Percentiles rank a stretch among this genome's conserved stretches.
Conservation (phyloP, 2,329 filamentous ascomycete genomes). For the Fusarium hostae region DNA sequence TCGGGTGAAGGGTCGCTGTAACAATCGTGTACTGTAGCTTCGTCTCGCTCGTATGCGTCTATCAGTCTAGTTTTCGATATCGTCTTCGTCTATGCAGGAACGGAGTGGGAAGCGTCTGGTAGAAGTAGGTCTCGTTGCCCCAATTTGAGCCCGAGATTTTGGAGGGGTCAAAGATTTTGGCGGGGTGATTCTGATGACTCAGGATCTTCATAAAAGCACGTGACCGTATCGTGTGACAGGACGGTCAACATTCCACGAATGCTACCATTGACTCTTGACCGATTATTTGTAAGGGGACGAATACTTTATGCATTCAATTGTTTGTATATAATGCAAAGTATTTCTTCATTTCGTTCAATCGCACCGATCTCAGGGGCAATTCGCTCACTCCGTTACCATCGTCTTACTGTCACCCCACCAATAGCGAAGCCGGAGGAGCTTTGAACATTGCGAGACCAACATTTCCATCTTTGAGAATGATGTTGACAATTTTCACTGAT, state of each 20-base stretch:
- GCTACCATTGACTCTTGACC: conserved; percentile 5
- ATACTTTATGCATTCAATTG: neutral
- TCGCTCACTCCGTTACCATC: conserved; percentile 4
- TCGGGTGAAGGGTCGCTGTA: neutral
- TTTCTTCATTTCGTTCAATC: neutral
- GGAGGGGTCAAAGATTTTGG: conserved; percentile 45
- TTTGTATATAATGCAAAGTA: neutral
- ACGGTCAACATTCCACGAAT: conserved; percentile 9
- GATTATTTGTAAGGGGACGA: neutral
- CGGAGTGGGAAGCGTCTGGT: conserved; percentile 21
- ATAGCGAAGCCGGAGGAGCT: conserved; percentile 32
- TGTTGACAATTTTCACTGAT: neutral
- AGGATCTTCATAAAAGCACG: conserved; percentile 26
- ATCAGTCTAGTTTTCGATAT: neutral
- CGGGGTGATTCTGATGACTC: conserved; percentile 43
- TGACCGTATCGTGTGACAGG: conserved; percentile 16
- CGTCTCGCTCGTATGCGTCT: conserved; percentile 1
- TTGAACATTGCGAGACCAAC: neutral
- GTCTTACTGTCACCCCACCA: conserved; percentile 35
- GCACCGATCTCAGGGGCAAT: neutral
- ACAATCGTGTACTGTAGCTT: neutral
- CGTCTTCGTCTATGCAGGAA: conserved; percentile 10
- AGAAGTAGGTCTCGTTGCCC: conserved; percentile 35
- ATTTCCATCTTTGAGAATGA: neutral
- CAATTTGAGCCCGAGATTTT: conserved; percentile 32